phyloP scores from a whole-genome alignment of 2,329 filamentous ascomycete species.

The Stachybotrys chartarum region DNA sequence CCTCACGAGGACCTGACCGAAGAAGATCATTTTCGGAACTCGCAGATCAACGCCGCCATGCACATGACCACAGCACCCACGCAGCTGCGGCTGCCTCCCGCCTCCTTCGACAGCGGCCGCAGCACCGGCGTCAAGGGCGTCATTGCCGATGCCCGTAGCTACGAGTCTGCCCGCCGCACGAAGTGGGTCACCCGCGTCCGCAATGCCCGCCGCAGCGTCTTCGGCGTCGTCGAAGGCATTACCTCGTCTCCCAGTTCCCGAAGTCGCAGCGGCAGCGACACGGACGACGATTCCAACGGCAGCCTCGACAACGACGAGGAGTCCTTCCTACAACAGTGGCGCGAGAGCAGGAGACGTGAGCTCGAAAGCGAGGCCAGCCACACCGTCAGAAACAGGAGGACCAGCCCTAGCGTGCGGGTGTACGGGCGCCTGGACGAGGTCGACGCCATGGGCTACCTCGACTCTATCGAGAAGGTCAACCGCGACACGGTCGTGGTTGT shows the following conservation, averaged over 20 bases:
- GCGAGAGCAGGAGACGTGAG: conserved; percentile 71
- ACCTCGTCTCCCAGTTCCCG: conserved; percentile 3
- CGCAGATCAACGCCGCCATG: conserved; percentile 57
- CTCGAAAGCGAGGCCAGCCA: conserved; percentile 55
- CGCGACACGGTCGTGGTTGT: conserved; percentile 81
- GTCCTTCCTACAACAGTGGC: conserved; percentile 76
- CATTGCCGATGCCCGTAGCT: conserved; percentile 75
- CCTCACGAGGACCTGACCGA: conserved; percentile 48
- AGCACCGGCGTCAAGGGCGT: conserved; percentile 82
- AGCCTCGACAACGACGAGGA: conserved; percentile 65
- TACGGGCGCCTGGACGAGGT: conserved; percentile 79
- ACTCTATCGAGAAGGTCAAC: conserved; percentile 86
- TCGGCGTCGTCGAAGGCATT: conserved; percentile 33
- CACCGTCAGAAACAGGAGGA: conserved; percentile 55
- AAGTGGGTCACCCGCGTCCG: conserved; percentile 48
- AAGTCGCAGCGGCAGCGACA: conserved; percentile 36
- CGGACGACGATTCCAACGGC: conserved; percentile 34
- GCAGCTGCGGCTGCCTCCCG: conserved; percentile 54
- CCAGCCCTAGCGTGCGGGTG: conserved; percentile 67
- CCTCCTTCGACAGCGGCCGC: conserved; percentile 57
- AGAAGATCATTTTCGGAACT: conserved; percentile 45
- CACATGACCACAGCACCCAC: conserved; percentile 49
- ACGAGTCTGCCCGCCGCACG: conserved; percentile 56
- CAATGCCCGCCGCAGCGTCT: conserved; percentile 47
- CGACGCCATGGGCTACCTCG: conserved; percentile 87